These are phyloP conservation scores for Endoconidiophora polonica DNA, from an alignment of 2,329 filamentous ascomycete species.

Conservation along the genomic window DNA sequence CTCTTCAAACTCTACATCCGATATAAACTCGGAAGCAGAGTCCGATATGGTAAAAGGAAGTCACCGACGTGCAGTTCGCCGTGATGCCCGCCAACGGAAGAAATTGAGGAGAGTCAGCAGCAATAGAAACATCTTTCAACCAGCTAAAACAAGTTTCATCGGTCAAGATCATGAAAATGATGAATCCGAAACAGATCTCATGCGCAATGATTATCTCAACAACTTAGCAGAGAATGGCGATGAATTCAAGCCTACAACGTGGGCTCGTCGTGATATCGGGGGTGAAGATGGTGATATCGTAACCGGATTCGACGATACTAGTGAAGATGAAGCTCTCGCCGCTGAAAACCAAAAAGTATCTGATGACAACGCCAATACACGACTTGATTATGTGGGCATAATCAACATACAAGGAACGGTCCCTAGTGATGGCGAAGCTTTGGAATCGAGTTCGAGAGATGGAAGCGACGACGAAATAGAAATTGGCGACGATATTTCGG, in stretches of 20 bases:
- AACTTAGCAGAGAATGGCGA: slow-evolving; percentile 39
- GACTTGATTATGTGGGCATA: background rate
- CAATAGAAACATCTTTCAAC: background rate
- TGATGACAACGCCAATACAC: background rate
- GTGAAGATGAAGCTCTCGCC: background rate
- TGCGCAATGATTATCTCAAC: slow-evolving; percentile 44
- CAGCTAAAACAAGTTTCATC: background rate
- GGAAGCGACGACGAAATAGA: slow-evolving; percentile 29
- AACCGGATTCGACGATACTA: background rate
- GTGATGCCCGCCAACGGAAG: slow-evolving; percentile 14
- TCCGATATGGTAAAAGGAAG: slow-evolving; percentile 9
- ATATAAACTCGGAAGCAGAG: background rate
- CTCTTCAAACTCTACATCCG: background rate
- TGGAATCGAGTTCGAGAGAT: no score
- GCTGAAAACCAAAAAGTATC: background rate
- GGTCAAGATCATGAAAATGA: background rate
- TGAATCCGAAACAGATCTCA: slow-evolving; percentile 1
- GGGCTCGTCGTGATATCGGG: slow-evolving; percentile 23
- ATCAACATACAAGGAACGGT: background rate
- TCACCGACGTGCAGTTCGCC: slow-evolving; percentile 5
- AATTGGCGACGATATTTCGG: background rate
- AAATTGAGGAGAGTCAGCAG: slow-evolving; percentile 10
- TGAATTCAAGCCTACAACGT: slow-evolving; percentile 43
- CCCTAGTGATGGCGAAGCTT: background rate
- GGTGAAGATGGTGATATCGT: slow-evolving; percentile 16